phyloP scores from a whole-genome alignment of 805 yeast genomes.

The Saturnispora silvae region DNA sequence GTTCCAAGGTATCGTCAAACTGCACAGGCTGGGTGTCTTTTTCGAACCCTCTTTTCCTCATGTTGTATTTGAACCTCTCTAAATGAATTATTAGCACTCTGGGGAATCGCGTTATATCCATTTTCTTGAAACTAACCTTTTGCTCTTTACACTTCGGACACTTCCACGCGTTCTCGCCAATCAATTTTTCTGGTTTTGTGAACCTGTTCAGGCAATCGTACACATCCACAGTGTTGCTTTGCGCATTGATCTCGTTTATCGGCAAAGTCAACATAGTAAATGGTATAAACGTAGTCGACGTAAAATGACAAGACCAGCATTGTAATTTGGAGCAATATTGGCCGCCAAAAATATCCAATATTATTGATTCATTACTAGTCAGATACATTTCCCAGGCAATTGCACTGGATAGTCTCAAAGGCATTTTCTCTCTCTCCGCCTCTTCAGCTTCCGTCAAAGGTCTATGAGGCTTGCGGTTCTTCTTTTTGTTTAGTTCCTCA shows the following conservation, averaged over 20 bases:
- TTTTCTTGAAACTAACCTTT: slow-evolving; percentile 54
- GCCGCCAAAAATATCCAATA: slow-evolving; percentile 81
- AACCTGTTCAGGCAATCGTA: slow-evolving; percentile 69
- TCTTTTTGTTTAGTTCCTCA: slow-evolving; percentile 65
- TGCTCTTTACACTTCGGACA: slow-evolving; percentile 66
- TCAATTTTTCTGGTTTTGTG: slow-evolving; percentile 61
- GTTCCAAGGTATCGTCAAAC: slow-evolving; percentile 46
- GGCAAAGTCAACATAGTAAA: slow-evolving; percentile 76
- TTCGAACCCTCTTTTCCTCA: slow-evolving; percentile 24
- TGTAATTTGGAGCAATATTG: slow-evolving; percentile 72
- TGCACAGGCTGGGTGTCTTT: slow-evolving; percentile 57
- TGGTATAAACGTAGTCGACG: slow-evolving; percentile 81
- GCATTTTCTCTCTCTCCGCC: slow-evolving; percentile 54
- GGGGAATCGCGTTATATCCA: slow-evolving; percentile 71
- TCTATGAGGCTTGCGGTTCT: slow-evolving; percentile 46
- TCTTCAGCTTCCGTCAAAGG: slow-evolving; percentile 54
- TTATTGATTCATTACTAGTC: slow-evolving; percentile 64
- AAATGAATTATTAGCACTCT: slow-evolving; percentile 70
- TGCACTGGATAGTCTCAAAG: slow-evolving; percentile 72
- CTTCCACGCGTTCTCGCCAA: slow-evolving; percentile 72
- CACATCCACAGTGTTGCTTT: slow-evolving; percentile 24
- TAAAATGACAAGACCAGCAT: slow-evolving; percentile 60
- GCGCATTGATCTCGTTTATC: slow-evolving; percentile 37
- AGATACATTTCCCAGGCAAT: slow-evolving; percentile 89
- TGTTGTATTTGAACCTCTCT: slow-evolving; percentile 56